Evolutionary conservation across 306 rosid genomes (phyloP), one percentile per base, ranked within the genome.

Genomic region (Vigna radiata): DNA sequence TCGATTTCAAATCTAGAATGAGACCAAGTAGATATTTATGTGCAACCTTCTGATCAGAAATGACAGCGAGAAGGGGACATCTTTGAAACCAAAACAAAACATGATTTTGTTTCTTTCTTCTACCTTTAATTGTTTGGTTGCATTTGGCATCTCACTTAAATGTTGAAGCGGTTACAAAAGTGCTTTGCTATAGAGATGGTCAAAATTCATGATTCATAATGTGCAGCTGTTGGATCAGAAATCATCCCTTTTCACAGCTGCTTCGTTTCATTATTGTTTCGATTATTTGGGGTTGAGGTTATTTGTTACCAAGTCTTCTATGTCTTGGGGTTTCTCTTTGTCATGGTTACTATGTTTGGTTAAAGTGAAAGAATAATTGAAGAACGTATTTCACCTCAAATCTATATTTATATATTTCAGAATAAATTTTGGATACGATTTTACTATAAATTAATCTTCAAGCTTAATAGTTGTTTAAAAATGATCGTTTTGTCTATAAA

Each of bases 71-170:
- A 52, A 18, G 49, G n/a, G 48, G 44, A 79, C 73, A 79, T 52
- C 39, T 41, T 72, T 52, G 56, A 29, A 52, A 62, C 72, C 65
- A 27, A 11, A 17, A 71, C 4, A 63, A 25, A 18, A n/a, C 18
- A 80, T 19, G 15, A 43, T 65, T 72, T 79, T 73, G 70, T 54
- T 79, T 53, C 68, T 65, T 80, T 53, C 70, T 33, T 53, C 70
- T 33, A 29, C 68, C 54, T 65, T 27, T 9, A 50, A n/a, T 54
- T 72, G 68, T 54, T 66, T 53, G 36, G 12, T 80, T 80, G 69
- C 47, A 73, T 73, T 66, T 43, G 58, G 74, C 79, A 79, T 53
- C 46, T 64, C 9, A 9, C 68, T 25, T 29, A 15, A 19, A 46
- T 73, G 50, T 46, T 66, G 21, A 46, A 17, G 47, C 46, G 11